A percentile compares a stretch with the other conserved stretches of the same genome.
Evolutionary conservation across 768 basidiomycete species (phyloP).

Genomic region (Xerocomus brunneocitrinus): DNA sequence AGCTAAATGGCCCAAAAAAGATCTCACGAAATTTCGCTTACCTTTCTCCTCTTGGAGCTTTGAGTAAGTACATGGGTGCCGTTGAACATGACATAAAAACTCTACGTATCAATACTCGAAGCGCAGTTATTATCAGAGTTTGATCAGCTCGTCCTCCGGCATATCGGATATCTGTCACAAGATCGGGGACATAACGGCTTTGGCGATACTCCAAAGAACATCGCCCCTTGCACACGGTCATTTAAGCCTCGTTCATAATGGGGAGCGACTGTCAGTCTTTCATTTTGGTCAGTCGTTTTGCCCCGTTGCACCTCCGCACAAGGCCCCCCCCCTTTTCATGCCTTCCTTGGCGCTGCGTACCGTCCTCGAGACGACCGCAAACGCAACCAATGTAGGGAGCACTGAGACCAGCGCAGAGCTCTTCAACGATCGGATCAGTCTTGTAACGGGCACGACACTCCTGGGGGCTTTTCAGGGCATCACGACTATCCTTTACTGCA

Average conservation of each 20-base stretch:
- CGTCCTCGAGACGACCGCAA: conserved; percentile 8
- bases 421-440: conserved; percentile 21
- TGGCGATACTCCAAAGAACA: neutral
- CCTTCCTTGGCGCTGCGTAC: neutral
- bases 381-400: conserved; percentile 1
- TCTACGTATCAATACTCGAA: conserved; percentile 1
- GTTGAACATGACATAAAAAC: no score
- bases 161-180: neutral
- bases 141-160: conserved; percentile 3
- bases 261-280: neutral
- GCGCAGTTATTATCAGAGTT: conserved; percentile 18
- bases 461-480: conserved; percentile 22
- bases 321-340: conserved; percentile 4
- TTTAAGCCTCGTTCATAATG: conserved; percentile 20
- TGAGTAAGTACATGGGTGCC: no score
- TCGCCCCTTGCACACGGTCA: conserved; percentile 22
- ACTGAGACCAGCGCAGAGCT: neutral
- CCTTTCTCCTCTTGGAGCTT: no score
- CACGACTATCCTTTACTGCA: conserved; percentile 17
- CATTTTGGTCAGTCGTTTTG: conserved; percentile 11
- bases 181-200: neutral
- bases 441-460: conserved; percentile 24
- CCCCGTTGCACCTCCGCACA: conserved; percentile 8
- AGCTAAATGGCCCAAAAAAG: no score
- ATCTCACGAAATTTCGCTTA: no score